Conservation (phyloP, 2,329 filamentous ascomycete genomes). For the Lasiodiplodia sp. region DNA sequence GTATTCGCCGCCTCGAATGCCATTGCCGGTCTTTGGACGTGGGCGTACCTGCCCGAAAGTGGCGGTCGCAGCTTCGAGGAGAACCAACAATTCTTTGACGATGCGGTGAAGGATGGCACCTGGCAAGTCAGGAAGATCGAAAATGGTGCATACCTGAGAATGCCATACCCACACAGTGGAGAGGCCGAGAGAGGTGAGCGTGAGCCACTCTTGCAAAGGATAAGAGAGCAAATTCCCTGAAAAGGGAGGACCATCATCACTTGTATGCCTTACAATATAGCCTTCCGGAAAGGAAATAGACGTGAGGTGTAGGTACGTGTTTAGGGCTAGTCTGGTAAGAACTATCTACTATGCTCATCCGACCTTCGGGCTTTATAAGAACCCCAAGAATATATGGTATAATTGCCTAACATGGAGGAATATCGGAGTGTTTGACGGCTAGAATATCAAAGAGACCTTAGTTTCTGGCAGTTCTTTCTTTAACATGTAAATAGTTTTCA, state of each 20-base stretch:
- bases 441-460: too few relatives aligned
- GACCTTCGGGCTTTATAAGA: neutral
- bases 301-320: neutral
- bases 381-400: neutral
- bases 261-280: neutral
- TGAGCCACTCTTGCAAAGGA: slow-evolving; percentile 53
- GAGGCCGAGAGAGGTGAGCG: slow-evolving; percentile 50
- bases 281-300: neutral
- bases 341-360: neutral
- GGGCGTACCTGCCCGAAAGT: slow-evolving; percentile 60
- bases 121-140: slow-evolving; percentile 64
- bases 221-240: slow-evolving; percentile 52
- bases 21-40: slow-evolving; percentile 64
- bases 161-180: slow-evolving; percentile 52
- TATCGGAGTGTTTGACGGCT: too few relatives aligned
- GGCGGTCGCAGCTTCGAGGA: slow-evolving; percentile 67
- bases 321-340: neutral
- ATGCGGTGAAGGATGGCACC: slow-evolving; percentile 58
- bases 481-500: too few relatives aligned
- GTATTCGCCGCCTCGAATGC: slow-evolving; percentile 64
- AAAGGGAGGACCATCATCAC: neutral
- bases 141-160: slow-evolving; percentile 58
- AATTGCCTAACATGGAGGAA: too few relatives aligned
- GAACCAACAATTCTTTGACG: slow-evolving; percentile 65
- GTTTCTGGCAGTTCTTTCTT: too few relatives aligned